These are phyloP conservation scores for Mycena rosella DNA, from an alignment of 768 basidiomycete genomes.

Conservation along the genomic window DNA sequence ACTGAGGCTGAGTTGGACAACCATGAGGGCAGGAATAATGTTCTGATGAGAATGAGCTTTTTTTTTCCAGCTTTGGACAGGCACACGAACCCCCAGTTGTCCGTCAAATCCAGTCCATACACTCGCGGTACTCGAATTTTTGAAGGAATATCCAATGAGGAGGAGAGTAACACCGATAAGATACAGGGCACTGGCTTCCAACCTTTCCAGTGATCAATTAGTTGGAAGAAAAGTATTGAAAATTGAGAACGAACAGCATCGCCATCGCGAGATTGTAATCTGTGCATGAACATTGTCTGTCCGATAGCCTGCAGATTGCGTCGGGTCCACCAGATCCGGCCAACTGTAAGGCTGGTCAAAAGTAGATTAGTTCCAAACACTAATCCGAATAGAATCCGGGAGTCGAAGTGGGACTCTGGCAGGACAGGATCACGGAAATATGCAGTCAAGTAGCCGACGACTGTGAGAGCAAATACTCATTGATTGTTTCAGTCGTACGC, in stretches of 20 bases:
- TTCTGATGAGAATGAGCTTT: neutral
- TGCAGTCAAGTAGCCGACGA: neutral
- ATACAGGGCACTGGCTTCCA: constrained; percentile 6
- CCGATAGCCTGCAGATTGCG: constrained; percentile 1
- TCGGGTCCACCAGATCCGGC: constrained; percentile 18
- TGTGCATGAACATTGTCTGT: neutral
- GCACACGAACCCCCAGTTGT: neutral
- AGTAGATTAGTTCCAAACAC: neutral
- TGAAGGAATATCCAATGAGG: neutral
- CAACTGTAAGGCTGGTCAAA: constrained; percentile 9
- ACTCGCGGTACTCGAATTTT: neutral
- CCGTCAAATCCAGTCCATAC: neutral
- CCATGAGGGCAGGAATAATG: neutral
- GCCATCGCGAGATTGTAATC: constrained; percentile 19
- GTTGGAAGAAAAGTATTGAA: neutral
- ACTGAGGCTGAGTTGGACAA: neutral
- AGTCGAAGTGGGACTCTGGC: constrained; percentile 4
- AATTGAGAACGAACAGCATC: constrained; percentile 8
- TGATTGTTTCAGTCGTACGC: too few relatives aligned
- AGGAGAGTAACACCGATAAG: neutral
- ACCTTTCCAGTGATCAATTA: too few relatives aligned
- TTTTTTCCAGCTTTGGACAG: neutral
- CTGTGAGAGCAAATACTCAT: neutral
- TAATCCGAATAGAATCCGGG: neutral
- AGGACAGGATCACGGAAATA: neutral